Evolutionary conservation across 768 basidiomycete genomes (phyloP), one percentile per base, ranked within the genome.

Genomic region (Nidularia pulvinata): DNA sequence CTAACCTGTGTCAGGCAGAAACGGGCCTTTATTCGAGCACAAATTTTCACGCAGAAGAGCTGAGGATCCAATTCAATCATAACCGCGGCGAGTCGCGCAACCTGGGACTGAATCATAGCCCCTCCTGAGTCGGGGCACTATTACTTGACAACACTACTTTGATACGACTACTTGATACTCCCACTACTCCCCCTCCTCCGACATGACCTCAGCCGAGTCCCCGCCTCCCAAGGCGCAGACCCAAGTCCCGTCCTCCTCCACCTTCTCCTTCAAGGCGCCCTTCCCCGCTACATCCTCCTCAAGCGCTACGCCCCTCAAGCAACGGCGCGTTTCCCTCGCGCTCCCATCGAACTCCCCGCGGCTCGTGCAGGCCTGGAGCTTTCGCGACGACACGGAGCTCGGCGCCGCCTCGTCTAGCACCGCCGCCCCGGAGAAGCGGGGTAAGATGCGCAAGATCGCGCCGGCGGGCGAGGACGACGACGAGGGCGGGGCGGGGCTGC

Each of bases 381-480:
- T 92, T 58, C 80, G 89, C 51, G 91, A 93, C 72, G 91, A 93
- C 67, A 89, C 87, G 30, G 74, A 76, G 10, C 59, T 90, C 14
- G 72, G 79, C 49, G 60, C 65, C 30, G 65, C 65, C 48, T 59
- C 67, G 10, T 59, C 62, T 10, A 50, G 59, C 19, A 52, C 66
- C 16, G 34, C 57, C n/a, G 48, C 60, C 46, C 54, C 60, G 33
- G 51, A 77, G 61, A 81, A 80, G 33, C 88, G 86, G 75, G 76
- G 84, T 69, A 80, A 86, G 54, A 82, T 76, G 63, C 76, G 81
- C 33, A 39, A 9, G 37, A 68, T 74, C 2, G 61, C 61, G 25
- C 61, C 66, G 16, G 68, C 72, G 56, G 68, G 65, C 16, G 65
- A 60, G 47, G 69, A 72, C 56, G 63, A 66, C 1, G 61, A 58